A percentile compares a stretch with the other conserved stretches of the same genome.
These are phyloP conservation scores for Lecanicillium sp. DNA, from an alignment of 2,329 filamentous ascomycete species.

Conservation along the genomic window DNA sequence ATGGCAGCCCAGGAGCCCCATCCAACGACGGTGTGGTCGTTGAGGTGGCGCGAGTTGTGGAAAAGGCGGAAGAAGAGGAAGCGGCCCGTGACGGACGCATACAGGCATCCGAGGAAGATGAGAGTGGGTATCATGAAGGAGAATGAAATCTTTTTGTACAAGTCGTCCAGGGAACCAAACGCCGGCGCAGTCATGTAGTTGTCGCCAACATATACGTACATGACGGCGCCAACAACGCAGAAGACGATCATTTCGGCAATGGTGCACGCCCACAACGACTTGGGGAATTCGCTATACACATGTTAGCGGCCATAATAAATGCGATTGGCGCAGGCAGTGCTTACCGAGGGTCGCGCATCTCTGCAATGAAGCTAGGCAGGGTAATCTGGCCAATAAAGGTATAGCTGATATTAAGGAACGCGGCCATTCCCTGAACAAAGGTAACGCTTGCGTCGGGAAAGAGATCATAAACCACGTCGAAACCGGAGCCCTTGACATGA, in stretches of 20 bases:
- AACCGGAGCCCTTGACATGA: conserved; percentile 36
- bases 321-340: conserved; percentile 2
- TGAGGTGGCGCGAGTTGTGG: conserved; percentile 71
- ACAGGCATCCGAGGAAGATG: conserved; percentile 85
- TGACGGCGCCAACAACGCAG: conserved; percentile 70
- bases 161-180: conserved; percentile 73
- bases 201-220: conserved; percentile 76
- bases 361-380: conserved; percentile 87
- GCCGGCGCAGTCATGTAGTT: conserved; percentile 85
- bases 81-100: conserved; percentile 81
- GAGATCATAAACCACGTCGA: conserved; percentile 62
- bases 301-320: conserved; percentile 36
- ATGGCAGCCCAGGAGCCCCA: conserved; percentile 77
- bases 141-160: conserved; percentile 84
- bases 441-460: conserved; percentile 65
- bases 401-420: conserved; percentile 92
- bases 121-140: conserved; percentile 94
- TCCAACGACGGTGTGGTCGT: conserved; percentile 71
- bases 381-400: conserved; percentile 96
- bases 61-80: conserved; percentile 92
- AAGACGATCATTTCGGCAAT: conserved; percentile 84
- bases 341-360: conserved; percentile 66
- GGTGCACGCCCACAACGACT: conserved; percentile 85
- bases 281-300: conserved; percentile 70
- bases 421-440: conserved; percentile 76